Base-by-base conservation (phyloP, 2,329 filamentous ascomycete genomes). In the Sarocladium oryzae region DNA sequence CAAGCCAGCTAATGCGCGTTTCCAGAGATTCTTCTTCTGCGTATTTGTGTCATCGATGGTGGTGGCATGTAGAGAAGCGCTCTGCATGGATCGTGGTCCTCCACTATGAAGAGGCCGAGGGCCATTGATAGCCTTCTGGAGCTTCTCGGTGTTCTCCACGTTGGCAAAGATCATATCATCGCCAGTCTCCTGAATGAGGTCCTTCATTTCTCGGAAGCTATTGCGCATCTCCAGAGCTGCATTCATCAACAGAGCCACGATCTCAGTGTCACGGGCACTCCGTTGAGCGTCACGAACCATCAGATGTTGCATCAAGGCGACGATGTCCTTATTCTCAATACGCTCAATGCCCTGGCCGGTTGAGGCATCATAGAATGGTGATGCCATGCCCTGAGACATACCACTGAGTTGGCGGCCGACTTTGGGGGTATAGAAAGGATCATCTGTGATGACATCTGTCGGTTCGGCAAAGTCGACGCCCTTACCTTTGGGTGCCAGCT, bases 241-340 rank as follows among this genome's bases (percentile, higher is more conserved):
- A 54, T 92, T 86, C 55, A 99, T 93, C 28, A 99, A 81, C 1
- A 93, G 92, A 43, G 96, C 89, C 16, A 99, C 75, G 51, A 99
- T 96, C 68, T 99, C 93, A 0, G 93, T 97, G 61, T 99, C 93
- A 40, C 93, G 82, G 41, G 93, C 93, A 68, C 93, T 97, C 54
- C 93, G 85, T 70, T 97, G 92, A 36, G 92, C 93, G 70, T 99
- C 93, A 32, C 93, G 86, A 56, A 97, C 93, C 65, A 95, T 97
- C 56, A 99, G 84, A 80, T 99, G 93, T 64, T 99, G 92, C 93
- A 99, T 99, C 54, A 99, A 74, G 21, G 92, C 89, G 56, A 99
- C 87, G 60, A 99, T 95, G 63, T 99, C 93, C 70, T 95, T 93
- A 41, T 90, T 96, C 65, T 97, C 86, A 49, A 99, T 97, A 45